phyloP scores from a whole-genome alignment of 495 filamentous ascomycete genomes.

The Aspergillus ellipticus region DNA sequence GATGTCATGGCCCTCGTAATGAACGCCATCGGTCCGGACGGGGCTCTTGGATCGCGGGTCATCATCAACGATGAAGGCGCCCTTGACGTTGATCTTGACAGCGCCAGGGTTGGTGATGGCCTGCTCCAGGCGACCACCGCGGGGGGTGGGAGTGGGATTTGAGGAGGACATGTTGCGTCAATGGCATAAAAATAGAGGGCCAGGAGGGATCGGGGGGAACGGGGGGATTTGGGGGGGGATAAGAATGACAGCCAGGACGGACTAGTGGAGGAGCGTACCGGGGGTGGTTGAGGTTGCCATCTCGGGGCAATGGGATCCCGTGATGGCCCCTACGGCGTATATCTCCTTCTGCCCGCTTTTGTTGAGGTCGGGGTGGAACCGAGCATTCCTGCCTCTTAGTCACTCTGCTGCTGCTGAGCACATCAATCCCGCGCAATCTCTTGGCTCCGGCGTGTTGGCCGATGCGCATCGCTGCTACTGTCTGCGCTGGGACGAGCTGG shows the following conservation, averaged over 20 bases:
- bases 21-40: conserved; percentile 53
- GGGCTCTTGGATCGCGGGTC: conserved; percentile 53
- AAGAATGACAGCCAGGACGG: not conserved
- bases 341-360: conserved; percentile 45
- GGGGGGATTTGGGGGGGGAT: conserved; percentile 1
- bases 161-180: conserved; percentile 18
- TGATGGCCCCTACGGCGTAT: conserved; percentile 49
- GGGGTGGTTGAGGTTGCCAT: conserved; percentile 11
- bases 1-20: conserved; percentile 85
- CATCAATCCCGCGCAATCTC: not conserved
- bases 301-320: conserved; percentile 25
- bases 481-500: too few relatives aligned
- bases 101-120: conserved; percentile 79
- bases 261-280: not conserved
- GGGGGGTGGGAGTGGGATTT: conserved; percentile 20
- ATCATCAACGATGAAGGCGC: conserved; percentile 92
- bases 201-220: conserved; percentile 22
- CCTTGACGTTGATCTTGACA: conserved; percentile 90
- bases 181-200: conserved; percentile 2
- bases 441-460: not conserved
- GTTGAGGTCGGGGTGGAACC: conserved; percentile 24
- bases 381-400: conserved; percentile 15
- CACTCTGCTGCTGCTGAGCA: not conserved
- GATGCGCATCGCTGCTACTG: not conserved
- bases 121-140: conserved; percentile 49